Evolutionary conservation across 495 filamentous ascomycete genomes (phyloP).

Genomic region (Arthonia radiata): DNA sequence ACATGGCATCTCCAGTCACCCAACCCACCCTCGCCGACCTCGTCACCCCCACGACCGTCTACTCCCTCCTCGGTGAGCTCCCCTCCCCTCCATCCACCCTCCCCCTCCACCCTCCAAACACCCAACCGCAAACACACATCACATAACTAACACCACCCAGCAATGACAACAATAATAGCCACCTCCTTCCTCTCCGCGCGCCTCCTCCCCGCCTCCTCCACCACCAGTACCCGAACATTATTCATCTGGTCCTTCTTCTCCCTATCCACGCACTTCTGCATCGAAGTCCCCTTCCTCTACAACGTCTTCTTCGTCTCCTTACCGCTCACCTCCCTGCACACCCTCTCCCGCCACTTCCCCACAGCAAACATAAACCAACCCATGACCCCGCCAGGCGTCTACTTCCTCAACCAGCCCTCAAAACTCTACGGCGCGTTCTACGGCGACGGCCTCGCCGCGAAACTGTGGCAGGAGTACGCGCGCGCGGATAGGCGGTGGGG

Average conservation of each 20-base stretch:
- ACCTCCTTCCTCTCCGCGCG: constrained; percentile 21
- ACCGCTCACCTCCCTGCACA: constrained; percentile 12
- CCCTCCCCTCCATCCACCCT: too few relatives aligned
- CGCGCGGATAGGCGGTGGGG: constrained; percentile 71
- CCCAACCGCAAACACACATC: too few relatives aligned
- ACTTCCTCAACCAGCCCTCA: constrained; percentile 26
- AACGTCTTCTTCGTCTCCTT: constrained; percentile 66
- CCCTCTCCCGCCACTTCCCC: too few relatives aligned
- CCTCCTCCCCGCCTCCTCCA: constrained; percentile 22
- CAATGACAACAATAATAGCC: too few relatives aligned
- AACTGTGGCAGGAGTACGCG: constrained; percentile 82
- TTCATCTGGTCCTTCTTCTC: constrained; percentile 95
- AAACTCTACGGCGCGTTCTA: constrained; percentile 51
- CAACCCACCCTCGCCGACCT: too few relatives aligned
- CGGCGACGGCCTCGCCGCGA: constrained; percentile 34
- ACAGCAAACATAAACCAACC: too few relatives aligned
- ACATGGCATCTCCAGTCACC: too few relatives aligned
- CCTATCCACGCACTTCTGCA: constrained; percentile 61
- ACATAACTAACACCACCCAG: too few relatives aligned
- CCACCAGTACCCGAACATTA: constrained; percentile 33
- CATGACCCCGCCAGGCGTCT: constrained; percentile 18
- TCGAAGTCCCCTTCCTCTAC: constrained; percentile 80
- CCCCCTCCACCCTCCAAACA: too few relatives aligned
- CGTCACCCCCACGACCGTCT: too few relatives aligned
- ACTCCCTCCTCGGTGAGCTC: too few relatives aligned